Evolutionary conservation across 208 protist species (phyloP), one percentile per base, ranked within the genome.

Genomic region (Strigomonas culicis): DNA sequence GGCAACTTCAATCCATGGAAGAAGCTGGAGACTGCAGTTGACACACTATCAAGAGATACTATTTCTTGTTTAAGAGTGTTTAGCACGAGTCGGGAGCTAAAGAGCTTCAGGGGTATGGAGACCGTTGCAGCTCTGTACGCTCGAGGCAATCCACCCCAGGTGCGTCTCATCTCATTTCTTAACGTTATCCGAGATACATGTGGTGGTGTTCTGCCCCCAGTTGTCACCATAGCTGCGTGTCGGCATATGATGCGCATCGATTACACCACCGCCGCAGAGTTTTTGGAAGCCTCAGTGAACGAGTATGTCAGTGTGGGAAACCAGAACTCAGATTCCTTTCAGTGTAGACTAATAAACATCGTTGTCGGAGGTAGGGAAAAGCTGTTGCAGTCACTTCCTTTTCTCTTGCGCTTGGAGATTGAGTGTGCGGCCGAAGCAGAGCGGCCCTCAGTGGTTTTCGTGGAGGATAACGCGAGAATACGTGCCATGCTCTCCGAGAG

Each of bases 1-100:
- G 61, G 59, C 7, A 69, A 61, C 19, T 79, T 82, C 50, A 76
- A 84, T 47, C 69, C 79, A 31, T 83, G 74, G 72, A 22, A 46
- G n/a, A 68, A 70, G n/a, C 46, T 93, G 0, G 31, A 58, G 22
- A 27, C 59, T 13, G 59, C 69, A 17, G 55, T 74, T 8, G 59
- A 52, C 21, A 72, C 61, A 41, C 59, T 84, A 34, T 64, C 68
- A 49, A 55, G 53, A 13, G 60, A 73, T 2, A 61, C 72, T 24
- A 66, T 65, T 15, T 51, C 79, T 25, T 90, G 86, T 51, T 62
- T 93, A 51, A 78, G 85, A n/a, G 68, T 93, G 22, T 93, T 93
- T 69, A 83, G 61, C 27, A 71, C 70, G 0, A 28, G 27, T 19
- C 70, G 76, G 6, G 69, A 25, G 8, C 19, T 86, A 3, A 28